Percentiles rank a stretch among this genome's conserved stretches.
Conservation (phyloP, 441 rosid species). For the Erodium moschatum region DNA sequence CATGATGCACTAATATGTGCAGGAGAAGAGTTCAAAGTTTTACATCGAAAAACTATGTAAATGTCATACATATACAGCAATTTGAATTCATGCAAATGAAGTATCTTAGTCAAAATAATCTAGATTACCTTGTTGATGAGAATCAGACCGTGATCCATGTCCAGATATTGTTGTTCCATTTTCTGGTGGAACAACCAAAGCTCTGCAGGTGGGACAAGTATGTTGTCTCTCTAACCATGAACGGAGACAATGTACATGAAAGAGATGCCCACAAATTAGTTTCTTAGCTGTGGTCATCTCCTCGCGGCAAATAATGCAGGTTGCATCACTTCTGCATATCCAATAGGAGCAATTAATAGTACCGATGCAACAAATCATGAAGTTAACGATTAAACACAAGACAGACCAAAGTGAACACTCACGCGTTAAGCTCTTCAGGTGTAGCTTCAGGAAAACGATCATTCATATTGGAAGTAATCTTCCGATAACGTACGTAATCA, state of each 20-base stretch:
- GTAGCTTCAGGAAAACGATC: constrained; percentile 94
- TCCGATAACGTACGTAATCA: constrained; percentile 85
- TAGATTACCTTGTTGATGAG: constrained; percentile 47
- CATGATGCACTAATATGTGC: neutral
- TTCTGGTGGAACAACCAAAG: constrained; percentile 82
- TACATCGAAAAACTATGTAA: too few species aligned
- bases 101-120: neutral
- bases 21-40: neutral
- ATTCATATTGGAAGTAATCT: constrained; percentile 93
- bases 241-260: constrained; percentile 94
- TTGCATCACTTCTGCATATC: constrained; percentile 76
- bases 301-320: constrained; percentile 94
- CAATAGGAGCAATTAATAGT: constrained; percentile 22
- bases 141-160: constrained; percentile 41
- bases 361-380: constrained; percentile 12
- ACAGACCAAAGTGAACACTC: constrained; percentile 24
- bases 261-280: constrained; percentile 85
- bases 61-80: too few species aligned
- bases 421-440: constrained; percentile 80
- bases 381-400: neutral
- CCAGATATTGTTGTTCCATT: constrained; percentile 40
- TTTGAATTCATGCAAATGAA: neutral
- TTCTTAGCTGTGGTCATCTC: constrained; percentile 96
- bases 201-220: constrained; percentile 96
- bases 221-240: constrained; percentile 96